Evolutionary conservation across 139 green algal species (phyloP), one percentile per base, ranked within the genome.

Genomic region (Edaphochlamys debaryana): DNA sequence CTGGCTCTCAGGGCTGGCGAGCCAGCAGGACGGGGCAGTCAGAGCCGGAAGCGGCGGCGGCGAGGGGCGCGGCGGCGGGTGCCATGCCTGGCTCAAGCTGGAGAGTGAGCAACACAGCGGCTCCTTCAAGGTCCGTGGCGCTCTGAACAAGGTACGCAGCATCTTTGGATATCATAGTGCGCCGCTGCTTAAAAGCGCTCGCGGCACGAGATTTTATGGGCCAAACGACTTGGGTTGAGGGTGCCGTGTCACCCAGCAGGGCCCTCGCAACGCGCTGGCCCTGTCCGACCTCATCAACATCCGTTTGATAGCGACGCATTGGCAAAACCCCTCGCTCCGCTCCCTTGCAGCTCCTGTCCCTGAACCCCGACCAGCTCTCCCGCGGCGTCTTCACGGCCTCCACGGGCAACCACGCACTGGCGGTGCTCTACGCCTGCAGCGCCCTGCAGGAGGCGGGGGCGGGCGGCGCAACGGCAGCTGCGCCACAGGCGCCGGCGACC

Each of bases 381-480:
- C 38, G 36, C 19, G 91, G 90, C 11, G 30, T 95, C 22, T 67
- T 91, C 13, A 89, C 91, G 4, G 89, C 85, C 20, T 91, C 85
- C 38, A 93, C 92, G 7, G 92, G 92, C 56, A 95, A 95, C 79
- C 92, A 95, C 78, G 92, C 92, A 0, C 71, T 94, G 29, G 92
- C 92, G 0, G 77, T 94, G 17, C 40, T 95, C 66, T 54, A 91
- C 41, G 92, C 92, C 17, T 91, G 87, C 41, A 36, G 20, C 29
- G 32, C 50, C 2, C 38, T 88, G 30, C 64, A 37, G 38, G 50
- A 19, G 5, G 29, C 60, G 30, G 9, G 60, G 23, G 29, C 29
- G 29, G 9, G 7, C 60, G 34, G 19, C 34, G 27, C 64, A 56
- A 30, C 56, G 52, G 22, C 63, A 58, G 37, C 23, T 50, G 38